Base-by-base conservation (phyloP, 2,329 filamentous ascomycete genomes). In the Thelonectria blattea region DNA sequence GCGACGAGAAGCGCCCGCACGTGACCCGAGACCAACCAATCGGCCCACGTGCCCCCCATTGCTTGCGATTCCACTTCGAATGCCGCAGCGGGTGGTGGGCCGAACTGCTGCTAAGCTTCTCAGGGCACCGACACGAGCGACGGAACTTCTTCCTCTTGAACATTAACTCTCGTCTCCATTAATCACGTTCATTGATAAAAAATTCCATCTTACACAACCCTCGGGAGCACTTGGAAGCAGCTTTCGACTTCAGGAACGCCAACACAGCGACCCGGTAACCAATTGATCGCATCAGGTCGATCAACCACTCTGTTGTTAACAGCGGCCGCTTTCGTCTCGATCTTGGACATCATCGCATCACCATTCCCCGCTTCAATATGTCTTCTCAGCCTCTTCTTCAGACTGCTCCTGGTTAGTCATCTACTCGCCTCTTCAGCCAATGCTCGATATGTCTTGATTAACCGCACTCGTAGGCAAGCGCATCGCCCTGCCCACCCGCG, bases 331-430 rank as follows among this genome's bases (percentile, higher is more conserved):
- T 49, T 20, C 52, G 20, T 37, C 50, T 41, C 30, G 10, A 37
- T 41, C 30, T 49, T 12, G 34, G 46, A 34, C 34, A 52, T 27
- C 48, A 12, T 24, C 37, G 11, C 55, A 42, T 30, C 43, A 37
- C 12, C 43, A 17, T 54, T 17, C 20, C n/a, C 22, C 12, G 24
- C 10, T 39, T 24, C 47, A 84, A 67, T 73, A 98, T 99, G 95
- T 99, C 95, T 66, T 93, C 89, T 76, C 94, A 97, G 81, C 95
- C 95, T 73, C 91, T 99, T 60, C 91, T 99, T 69, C 93, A 97
- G 76, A 94, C 92, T 53, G 90, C 93, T 53, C 93, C 93, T 67
- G 93, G 93, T 96, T 84, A 70, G 83, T 55, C 9, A n/a, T n/a
- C 11, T 20, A 22, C 27, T 45, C 43, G 20, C 39, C 27, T 27